These are phyloP conservation scores for Cryphonectria radicalis DNA, from an alignment of 2,329 filamentous ascomycete genomes.

Conservation along the genomic window DNA sequence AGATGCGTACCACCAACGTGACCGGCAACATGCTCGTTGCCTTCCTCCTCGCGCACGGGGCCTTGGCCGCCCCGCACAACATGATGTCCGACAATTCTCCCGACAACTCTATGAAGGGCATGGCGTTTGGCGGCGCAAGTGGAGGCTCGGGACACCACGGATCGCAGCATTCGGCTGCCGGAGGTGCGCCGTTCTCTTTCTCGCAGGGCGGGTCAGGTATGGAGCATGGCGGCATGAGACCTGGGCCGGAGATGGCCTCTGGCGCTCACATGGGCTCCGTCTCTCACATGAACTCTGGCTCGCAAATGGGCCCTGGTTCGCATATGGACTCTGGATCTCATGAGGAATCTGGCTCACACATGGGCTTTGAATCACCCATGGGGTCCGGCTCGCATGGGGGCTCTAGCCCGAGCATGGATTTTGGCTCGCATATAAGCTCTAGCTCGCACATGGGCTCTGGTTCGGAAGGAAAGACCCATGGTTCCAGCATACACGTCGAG, in stretches of 20 bases:
- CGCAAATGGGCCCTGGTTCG: neutral
- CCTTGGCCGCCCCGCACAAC: neutral
- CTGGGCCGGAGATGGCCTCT: neutral
- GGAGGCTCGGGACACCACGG: neutral
- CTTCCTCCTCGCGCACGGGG: slow-evolving; percentile 3
- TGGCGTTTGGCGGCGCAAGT: neutral
- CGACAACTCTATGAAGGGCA: neutral
- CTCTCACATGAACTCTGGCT: neutral
- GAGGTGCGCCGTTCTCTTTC: neutral
- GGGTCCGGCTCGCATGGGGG: neutral
- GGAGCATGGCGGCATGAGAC: neutral
- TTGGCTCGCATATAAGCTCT: neutral
- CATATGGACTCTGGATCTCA: neutral
- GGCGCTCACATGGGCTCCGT: neutral
- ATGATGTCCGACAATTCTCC: neutral
- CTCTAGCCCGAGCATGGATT: neutral
- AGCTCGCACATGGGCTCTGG: neutral
- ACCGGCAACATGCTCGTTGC: slow-evolving; percentile 4
- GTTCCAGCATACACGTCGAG: neutral
- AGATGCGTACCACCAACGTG: slow-evolving; percentile 11
- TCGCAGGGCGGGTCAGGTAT: neutral
- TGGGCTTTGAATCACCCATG: neutral
- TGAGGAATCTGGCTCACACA: neutral
- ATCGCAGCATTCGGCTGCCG: neutral
- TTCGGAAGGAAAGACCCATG: neutral